A percentile compares a stretch with the other conserved stretches of the same genome.
phyloP scores from a whole-genome alignment of 2,329 filamentous ascomycete genomes.

The Cordyceps tenuipes region DNA sequence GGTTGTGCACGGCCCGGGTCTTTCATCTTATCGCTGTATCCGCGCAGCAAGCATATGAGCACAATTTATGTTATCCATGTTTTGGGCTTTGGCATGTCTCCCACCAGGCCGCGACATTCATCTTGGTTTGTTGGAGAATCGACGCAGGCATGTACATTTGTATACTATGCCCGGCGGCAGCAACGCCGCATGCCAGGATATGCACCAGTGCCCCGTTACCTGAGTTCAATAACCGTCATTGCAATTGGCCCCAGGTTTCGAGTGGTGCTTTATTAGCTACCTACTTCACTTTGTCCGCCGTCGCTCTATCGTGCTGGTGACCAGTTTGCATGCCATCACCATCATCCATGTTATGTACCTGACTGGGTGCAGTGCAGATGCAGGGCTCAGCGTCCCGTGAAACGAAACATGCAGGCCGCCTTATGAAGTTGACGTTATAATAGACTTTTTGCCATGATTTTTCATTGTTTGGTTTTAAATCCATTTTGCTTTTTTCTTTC shows the following conservation, averaged over 20 bases:
- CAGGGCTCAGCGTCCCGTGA: not conserved
- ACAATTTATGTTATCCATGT: too few relatives aligned
- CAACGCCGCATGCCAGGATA: not conserved
- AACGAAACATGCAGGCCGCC: not conserved
- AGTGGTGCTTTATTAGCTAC: too few relatives aligned
- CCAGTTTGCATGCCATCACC: not conserved
- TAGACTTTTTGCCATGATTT: not conserved
- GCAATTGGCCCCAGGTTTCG: not conserved
- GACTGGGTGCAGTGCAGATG: not conserved
- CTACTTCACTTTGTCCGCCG: too few relatives aligned
- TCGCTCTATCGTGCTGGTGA: not conserved
- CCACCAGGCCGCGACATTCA: too few relatives aligned
- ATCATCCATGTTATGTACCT: not conserved
- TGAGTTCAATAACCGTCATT: not conserved
- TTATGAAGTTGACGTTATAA: not conserved
- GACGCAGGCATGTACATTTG: too few relatives aligned
- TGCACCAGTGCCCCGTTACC: not conserved
- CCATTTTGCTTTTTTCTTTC: not conserved
- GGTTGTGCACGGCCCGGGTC: too few relatives aligned
- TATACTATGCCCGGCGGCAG: too few relatives aligned
- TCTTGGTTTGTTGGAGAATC: too few relatives aligned
- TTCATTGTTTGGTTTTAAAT: not conserved
- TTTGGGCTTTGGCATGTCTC: too few relatives aligned
- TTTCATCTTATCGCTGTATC: not conserved
- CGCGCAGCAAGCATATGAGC: too few relatives aligned